phyloP scores from a whole-genome alignment of 768 basidiomycete species.

The Suillus brevipes region DNA sequence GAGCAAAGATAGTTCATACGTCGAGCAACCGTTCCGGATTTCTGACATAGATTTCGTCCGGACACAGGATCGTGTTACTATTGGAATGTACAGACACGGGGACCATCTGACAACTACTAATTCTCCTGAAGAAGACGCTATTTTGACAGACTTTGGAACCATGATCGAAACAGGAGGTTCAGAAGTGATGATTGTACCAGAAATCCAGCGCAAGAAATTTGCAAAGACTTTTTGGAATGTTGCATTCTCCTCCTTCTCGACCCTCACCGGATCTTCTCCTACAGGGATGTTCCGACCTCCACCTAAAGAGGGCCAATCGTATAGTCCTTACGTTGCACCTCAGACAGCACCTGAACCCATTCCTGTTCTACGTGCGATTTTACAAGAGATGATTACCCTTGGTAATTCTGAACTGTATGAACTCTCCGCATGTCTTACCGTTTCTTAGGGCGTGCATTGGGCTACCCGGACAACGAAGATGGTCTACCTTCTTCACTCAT shows the following conservation, averaged over 20 bases:
- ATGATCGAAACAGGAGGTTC: constrained; percentile 51
- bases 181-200: constrained; percentile 46
- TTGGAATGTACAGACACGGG: constrained; percentile 57
- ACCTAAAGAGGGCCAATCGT: constrained; percentile 35
- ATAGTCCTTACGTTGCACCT: constrained; percentile 41
- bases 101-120: constrained; percentile 43
- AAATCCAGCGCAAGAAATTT: constrained; percentile 65
- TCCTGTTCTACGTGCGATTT: constrained; percentile 45
- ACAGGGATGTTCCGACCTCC: constrained; percentile 53
- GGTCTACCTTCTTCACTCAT: constrained; percentile 49
- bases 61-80: constrained; percentile 46
- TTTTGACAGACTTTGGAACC: constrained; percentile 46
- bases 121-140: constrained; percentile 38
- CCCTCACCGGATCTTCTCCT: constrained; percentile 49
- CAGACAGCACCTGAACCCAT: constrained; percentile 46
- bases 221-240: constrained; percentile 68
- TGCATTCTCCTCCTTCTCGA: constrained; percentile 51
- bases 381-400: constrained; percentile 47
- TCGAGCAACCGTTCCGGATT: background rate
- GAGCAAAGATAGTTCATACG: background rate
- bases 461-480: constrained; percentile 45
- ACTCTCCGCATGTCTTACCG: background rate
- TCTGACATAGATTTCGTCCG: background rate
- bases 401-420: constrained; percentile 26
- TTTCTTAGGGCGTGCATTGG: constrained; percentile 41